Percentiles rank a stretch among this genome's conserved stretches.
Evolutionary conservation across 1,284 basidiomycete genomes (phyloP).

Genomic region (Pterulicium gracile): DNA sequence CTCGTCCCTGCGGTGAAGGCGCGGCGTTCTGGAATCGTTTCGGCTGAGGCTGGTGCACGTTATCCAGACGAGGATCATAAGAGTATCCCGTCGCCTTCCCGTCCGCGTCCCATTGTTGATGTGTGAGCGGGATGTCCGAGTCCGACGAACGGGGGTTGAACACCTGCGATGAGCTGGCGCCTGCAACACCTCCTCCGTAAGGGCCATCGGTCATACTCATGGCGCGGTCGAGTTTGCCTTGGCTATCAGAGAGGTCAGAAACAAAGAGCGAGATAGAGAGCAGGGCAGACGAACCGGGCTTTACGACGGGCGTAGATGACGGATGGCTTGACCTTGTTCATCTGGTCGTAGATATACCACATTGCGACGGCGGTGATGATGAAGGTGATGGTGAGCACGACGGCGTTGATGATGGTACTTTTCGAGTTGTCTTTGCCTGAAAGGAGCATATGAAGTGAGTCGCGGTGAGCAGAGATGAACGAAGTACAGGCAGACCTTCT

Average conservation of each 20-base stretch:
- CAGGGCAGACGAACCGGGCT: constrained; percentile 48
- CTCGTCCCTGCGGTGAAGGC: too few species aligned
- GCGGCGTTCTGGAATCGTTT: constrained; percentile 13
- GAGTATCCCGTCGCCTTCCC: constrained; percentile 24
- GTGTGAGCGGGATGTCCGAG: constrained; percentile 29
- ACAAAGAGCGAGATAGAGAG: constrained; percentile 7
- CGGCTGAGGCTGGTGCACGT: constrained; percentile 28
- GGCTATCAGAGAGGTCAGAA: constrained; percentile 19
- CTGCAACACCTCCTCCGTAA: constrained; percentile 15
- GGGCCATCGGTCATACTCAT: constrained; percentile 2
- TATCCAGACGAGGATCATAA: constrained; percentile 18
- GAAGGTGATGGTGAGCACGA: constrained; percentile 51
- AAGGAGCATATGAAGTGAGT: constrained; percentile 9
- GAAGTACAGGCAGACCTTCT: constrained; percentile 20
- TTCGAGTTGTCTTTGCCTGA: constrained; percentile 31
- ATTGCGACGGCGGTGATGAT: constrained; percentile 70
- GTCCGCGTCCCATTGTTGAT: constrained; percentile 26
- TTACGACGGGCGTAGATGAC: constrained; percentile 71
- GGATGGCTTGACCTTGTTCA: constrained; percentile 64
- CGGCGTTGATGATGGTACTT: constrained; percentile 51
- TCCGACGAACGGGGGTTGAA: constrained; percentile 26
- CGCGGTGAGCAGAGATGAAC: constrained; percentile 4
- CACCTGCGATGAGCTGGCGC: constrained; percentile 17
- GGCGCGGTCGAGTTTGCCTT: constrained; percentile 33
- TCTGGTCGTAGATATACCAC: constrained; percentile 74